These are phyloP conservation scores for Saturnispora zaruensis DNA, from an alignment of 805 yeast genomes.

Conservation along the genomic window DNA sequence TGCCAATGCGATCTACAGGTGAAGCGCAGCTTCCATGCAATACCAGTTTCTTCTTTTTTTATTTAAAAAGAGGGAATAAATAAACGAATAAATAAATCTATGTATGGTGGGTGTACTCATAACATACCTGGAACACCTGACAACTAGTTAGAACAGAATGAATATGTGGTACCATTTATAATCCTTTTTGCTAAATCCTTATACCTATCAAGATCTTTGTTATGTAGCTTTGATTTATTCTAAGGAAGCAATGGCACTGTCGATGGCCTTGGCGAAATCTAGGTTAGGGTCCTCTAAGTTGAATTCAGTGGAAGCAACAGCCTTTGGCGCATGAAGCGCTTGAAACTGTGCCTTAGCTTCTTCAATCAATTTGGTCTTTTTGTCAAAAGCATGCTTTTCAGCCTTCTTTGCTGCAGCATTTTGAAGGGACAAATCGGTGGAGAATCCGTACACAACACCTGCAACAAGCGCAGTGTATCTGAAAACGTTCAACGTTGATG, in stretches of 20 bases:
- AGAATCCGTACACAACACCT: slow-evolving; percentile 84
- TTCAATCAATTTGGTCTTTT: slow-evolving; percentile 65
- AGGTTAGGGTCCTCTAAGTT: slow-evolving; percentile 86
- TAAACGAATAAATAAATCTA: background rate
- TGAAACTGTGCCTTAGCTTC: slow-evolving; percentile 89
- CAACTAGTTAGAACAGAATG: background rate
- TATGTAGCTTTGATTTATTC: background rate
- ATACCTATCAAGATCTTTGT: background rate
- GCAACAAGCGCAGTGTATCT: slow-evolving; percentile 89
- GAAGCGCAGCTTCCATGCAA: background rate
- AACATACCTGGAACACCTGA: background rate
- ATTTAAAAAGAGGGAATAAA: background rate
- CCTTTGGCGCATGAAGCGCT: slow-evolving; percentile 43
- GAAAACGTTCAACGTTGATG: slow-evolving; percentile 45
- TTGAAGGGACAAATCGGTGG: slow-evolving; percentile 67
- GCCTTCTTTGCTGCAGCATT: slow-evolving; percentile 49
- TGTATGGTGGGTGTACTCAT: background rate
- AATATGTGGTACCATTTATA: background rate
- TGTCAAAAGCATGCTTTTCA: slow-evolving; percentile 49
- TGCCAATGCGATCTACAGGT: background rate
- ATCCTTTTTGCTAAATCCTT: background rate
- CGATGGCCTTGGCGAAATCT: slow-evolving; percentile 67
- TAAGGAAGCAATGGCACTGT: slow-evolving; percentile 34
- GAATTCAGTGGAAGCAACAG: slow-evolving; percentile 37
- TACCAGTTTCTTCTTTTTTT: slow-evolving; percentile 8